Conservation (phyloP, 1,284 basidiomycete genomes). For the Ceratobasidium sp. region DNA sequence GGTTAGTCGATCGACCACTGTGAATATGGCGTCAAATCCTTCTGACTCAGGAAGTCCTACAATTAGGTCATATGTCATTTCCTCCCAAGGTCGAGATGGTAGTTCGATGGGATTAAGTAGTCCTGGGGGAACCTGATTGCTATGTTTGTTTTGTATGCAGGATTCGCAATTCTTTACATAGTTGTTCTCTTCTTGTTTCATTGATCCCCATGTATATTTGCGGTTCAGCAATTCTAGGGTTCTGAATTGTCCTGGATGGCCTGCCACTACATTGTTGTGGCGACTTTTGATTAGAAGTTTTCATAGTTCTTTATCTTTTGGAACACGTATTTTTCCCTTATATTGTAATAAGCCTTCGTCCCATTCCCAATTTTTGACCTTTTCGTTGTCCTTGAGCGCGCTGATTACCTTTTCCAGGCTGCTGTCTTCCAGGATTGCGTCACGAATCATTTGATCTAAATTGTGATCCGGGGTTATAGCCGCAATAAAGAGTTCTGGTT, state of each 20-base stretch:
- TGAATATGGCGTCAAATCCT: conserved; percentile 52
- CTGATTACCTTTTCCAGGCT: too few species aligned
- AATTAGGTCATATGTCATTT: conserved; percentile 56
- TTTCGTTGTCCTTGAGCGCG: too few species aligned
- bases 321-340: neutral
- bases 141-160: conserved; percentile 47
- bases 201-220: neutral
- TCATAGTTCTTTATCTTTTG: neutral
- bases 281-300: neutral
- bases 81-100: conserved; percentile 51
- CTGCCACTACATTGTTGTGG: neutral
- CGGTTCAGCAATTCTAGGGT: neutral
- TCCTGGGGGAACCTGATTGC: conserved; percentile 49
- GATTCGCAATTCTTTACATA: neutral
- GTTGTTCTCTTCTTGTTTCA: neutral
- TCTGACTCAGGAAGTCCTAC: conserved; percentile 51
- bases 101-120: conserved; percentile 51
- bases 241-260: neutral
- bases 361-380: too few species aligned
- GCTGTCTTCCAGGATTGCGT: too few species aligned
- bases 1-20: conserved; percentile 53
- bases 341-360: too few species aligned
- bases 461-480: too few species aligned
- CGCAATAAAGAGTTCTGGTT: too few species aligned
- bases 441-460: too few species aligned